phyloP scores from a whole-genome alignment of 108 stramenopile species.

The Cyclotella sp. region DNA sequence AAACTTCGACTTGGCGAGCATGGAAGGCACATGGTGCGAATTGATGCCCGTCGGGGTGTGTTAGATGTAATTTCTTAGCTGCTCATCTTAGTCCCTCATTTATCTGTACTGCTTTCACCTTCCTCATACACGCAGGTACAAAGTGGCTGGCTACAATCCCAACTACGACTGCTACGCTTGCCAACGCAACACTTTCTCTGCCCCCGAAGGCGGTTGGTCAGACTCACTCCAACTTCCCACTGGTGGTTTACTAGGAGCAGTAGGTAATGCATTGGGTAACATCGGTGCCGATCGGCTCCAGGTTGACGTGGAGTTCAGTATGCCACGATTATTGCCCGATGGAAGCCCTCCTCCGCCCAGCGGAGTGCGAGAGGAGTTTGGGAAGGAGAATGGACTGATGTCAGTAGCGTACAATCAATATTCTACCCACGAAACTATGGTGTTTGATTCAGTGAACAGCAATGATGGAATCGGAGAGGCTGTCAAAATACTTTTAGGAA shows the following conservation, averaged over 20 bases:
- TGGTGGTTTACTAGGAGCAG: slow-evolving; percentile 48
- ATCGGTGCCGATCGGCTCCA: slow-evolving; percentile 61
- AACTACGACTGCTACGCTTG: slow-evolving; percentile 99
- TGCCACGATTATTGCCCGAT: slow-evolving; percentile 90
- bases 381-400: slow-evolving; percentile 46
- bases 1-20: slow-evolving; percentile 79
- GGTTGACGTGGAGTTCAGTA: slow-evolving; percentile 91
- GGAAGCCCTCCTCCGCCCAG: slow-evolving; percentile 82
- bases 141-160: slow-evolving; percentile 95
- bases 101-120: background rate
- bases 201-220: slow-evolving; percentile 45
- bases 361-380: slow-evolving; percentile 67
- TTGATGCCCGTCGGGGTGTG: background rate
- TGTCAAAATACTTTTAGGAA: slow-evolving; percentile 53
- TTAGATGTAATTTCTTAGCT: background rate
- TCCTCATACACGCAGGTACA: slow-evolving; percentile 57
- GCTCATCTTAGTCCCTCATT: background rate
- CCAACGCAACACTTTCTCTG: slow-evolving; percentile 93
- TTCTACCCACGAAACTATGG: slow-evolving; percentile 87
- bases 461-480: slow-evolving; percentile 8
- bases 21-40: slow-evolving; percentile 89
- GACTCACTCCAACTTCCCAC: slow-evolving; percentile 26
- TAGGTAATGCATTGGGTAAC: slow-evolving; percentile 25
- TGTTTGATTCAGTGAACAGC: slow-evolving; percentile 65
- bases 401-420: slow-evolving; percentile 86